Evolutionary conservation across 768 basidiomycete species (phyloP).

Genomic region (Kwoniella dendrophila): DNA sequence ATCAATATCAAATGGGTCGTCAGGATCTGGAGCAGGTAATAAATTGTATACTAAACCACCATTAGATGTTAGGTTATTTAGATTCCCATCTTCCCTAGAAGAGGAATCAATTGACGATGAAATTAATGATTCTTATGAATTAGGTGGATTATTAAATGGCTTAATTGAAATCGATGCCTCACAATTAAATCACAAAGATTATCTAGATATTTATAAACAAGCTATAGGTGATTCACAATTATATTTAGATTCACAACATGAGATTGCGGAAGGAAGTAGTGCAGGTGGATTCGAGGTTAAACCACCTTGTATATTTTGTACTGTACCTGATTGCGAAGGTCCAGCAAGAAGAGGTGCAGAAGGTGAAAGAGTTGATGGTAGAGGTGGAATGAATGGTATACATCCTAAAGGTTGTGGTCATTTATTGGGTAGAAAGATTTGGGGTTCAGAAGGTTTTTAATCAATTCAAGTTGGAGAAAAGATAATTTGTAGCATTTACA

Average conservation of each 20-base stretch:
- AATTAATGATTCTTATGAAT: slow-evolving; percentile 12
- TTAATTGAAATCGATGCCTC: slow-evolving; percentile 43
- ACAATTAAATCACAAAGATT: slow-evolving; percentile 25
- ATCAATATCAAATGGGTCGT: slow-evolving; percentile 5
- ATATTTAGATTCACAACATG: slow-evolving; percentile 22
- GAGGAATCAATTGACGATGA: not conserved
- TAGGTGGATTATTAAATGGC: slow-evolving; percentile 26
- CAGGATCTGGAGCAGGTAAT: not conserved
- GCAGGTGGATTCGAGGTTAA: not conserved
- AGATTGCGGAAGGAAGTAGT: not conserved
- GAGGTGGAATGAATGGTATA: slow-evolving; percentile 46
- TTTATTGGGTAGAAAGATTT: slow-evolving; percentile 42
- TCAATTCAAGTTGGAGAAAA: too few relatives aligned
- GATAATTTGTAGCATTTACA: too few relatives aligned
- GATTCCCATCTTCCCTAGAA: slow-evolving; percentile 48
- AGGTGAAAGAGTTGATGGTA: slow-evolving; percentile 50
- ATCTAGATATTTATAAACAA: slow-evolving; percentile 42
- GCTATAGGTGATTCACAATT: slow-evolving; percentile 40
- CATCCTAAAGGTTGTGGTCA: slow-evolving; percentile 54
- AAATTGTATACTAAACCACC: slow-evolving; percentile 38
- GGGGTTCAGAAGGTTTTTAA: slow-evolving; percentile 48
- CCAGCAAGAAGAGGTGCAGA: slow-evolving; percentile 50
- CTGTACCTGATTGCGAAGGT: slow-evolving; percentile 54
- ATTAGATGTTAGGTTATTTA: slow-evolving; percentile 45
- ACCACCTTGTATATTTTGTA: slow-evolving; percentile 44